Percentiles rank a stretch among this genome's conserved stretches.
These are phyloP conservation scores for Escallonia rubra DNA, from an alignment of 129 eudicot species.

Conservation along the genomic window DNA sequence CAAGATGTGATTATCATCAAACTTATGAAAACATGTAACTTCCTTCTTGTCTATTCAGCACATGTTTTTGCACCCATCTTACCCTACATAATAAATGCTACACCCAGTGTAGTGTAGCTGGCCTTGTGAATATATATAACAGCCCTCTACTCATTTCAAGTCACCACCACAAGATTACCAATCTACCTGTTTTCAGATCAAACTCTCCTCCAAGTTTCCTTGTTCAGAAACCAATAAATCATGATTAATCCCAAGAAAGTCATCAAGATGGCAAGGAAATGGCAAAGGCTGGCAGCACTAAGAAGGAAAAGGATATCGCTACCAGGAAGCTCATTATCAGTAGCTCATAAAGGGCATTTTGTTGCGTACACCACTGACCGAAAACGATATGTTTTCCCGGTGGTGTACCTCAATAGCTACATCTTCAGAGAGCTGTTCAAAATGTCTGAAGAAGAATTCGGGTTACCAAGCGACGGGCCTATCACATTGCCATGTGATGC, in stretches of 20 bases:
- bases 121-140: constrained; percentile 1
- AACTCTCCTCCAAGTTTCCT: not conserved
- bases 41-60: not conserved
- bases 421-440: constrained; percentile 30
- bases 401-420: constrained; percentile 30
- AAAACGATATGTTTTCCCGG: constrained; percentile 24
- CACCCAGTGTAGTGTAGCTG: not conserved
- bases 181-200: not conserved
- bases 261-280: constrained; percentile 37
- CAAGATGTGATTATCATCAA: too few relatives aligned
- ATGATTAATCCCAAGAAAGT: constrained; percentile 50
- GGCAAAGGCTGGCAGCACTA: constrained; percentile 27
- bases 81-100: not conserved
- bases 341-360: constrained; percentile 35
- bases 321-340: constrained; percentile 13
- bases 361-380: constrained; percentile 37
- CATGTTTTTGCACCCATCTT: constrained; percentile 8
- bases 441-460: constrained; percentile 47
- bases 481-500: constrained; percentile 41
- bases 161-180: not conserved
- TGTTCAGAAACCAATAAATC: not conserved
- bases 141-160: not conserved
- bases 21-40: too few relatives aligned
- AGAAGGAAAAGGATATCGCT: constrained; percentile 3
- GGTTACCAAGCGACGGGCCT: constrained; percentile 35